Evolutionary conservation across 1,139 yeast genomes (phyloP), one percentile per base, ranked within the genome.

Genomic region (Hansenula sp.): DNA sequence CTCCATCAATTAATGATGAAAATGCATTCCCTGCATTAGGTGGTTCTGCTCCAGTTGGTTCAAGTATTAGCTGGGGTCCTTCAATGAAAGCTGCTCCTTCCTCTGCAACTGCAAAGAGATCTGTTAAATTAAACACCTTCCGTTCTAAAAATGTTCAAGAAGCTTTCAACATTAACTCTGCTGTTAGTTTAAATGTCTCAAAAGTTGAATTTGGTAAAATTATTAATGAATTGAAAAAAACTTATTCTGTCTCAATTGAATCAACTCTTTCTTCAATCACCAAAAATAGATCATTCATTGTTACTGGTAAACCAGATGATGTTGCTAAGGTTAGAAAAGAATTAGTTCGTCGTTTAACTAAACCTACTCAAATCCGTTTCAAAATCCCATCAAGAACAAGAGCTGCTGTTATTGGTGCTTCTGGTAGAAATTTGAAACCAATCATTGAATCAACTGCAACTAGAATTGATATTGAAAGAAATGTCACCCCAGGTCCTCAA

Each of bases 341-440:
- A 51, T 75, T 94, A 42, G 75, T 85, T 47, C 81, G 79, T 57
- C 84, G 79, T 52, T 73, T 92, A 59, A 82, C 95, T 30, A 83
- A 83, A 61, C 90, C 94, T 36, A 77, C 86, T 41, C 68, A 68
- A 14, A 66, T 77, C 38, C 64, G 71, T 32, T 75, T 92, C 58
- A 64, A 71, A 35, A 78, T 92, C 43, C 97, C 98, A 31, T 76
- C 92, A 22, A 77, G 77, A 52, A 75, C 88, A 41, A 79, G 96
- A 62, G 75, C 95, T 4, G 75, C 78, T 44, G 77, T 94, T 48
- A 89, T 94, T 65, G 99, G 99, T 44, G 76, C 92, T 36, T 86
- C 82, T 61, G 99, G 98, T 57, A 75, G 75, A 51, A 84, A 73
- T 48, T 77, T 94, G 62, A 85, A 80, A 58, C 89, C 92, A 44